Evolutionary conservation across 129 eudicot genomes (phyloP).

Genomic region (Oenanthe sinensis): DNA sequence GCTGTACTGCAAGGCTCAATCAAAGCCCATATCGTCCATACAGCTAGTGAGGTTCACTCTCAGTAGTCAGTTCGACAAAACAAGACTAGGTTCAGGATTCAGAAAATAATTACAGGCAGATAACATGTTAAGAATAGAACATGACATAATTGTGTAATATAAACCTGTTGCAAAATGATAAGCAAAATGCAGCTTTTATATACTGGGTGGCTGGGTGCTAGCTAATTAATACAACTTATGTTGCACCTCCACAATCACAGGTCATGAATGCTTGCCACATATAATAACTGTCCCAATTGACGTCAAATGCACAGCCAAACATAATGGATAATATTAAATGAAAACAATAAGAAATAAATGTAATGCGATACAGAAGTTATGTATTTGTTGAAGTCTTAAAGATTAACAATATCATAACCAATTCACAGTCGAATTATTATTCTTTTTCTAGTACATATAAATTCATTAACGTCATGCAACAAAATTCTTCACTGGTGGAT

Average conservation of each 20-base stretch:
- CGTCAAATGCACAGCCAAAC: not conserved
- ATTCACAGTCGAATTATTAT: too few species aligned
- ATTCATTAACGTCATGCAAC: too few species aligned
- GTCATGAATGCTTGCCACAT: not conserved
- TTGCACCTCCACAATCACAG: not conserved
- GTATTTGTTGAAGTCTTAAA: too few species aligned
- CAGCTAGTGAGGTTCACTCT: not conserved
- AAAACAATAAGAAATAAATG: not conserved
- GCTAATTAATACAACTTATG: not conserved
- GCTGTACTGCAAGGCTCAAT: not conserved
- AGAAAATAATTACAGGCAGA: not conserved
- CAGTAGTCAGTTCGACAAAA: not conserved
- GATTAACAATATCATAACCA: too few species aligned
- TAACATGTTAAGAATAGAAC: not conserved
- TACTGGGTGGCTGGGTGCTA: not conserved
- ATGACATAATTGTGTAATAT: not conserved
- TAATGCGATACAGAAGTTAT: too few species aligned
- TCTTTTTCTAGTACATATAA: too few species aligned
- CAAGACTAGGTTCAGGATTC: not conserved
- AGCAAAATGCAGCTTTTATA: not conserved
- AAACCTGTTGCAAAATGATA: not conserved
- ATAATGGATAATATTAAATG: not conserved
- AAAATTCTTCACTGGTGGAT: too few species aligned
- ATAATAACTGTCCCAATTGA: not conserved
- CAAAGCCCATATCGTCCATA: not conserved